phyloP scores from a whole-genome alignment of 805 yeast genomes.

The Saturnispora zaruensis region DNA sequence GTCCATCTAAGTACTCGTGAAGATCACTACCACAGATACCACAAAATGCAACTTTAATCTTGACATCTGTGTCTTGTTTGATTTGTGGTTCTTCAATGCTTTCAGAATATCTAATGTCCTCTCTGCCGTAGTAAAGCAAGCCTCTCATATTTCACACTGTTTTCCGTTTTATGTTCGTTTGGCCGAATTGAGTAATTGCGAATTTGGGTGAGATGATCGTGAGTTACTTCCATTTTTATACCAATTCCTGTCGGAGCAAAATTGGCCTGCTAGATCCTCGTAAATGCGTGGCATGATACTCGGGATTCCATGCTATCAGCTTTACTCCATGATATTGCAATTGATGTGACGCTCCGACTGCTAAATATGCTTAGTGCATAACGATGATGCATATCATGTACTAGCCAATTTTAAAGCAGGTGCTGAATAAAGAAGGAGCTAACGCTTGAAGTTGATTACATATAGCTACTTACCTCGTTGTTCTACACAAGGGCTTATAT shows the following conservation, averaged over 20 bases:
- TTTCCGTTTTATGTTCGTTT: not conserved
- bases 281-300: not conserved
- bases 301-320: not conserved
- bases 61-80: constrained; percentile 23
- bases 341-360: not conserved
- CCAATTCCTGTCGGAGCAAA: not conserved
- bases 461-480: no score
- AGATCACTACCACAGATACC: constrained; percentile 61
- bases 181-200: not conserved
- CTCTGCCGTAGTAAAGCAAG: constrained; percentile 38
- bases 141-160: constrained; percentile 35
- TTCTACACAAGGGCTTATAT: no score
- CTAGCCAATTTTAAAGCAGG: not conserved
- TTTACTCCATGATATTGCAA: not conserved
- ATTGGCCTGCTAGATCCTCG: not conserved
- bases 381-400: not conserved
- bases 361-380: not conserved
- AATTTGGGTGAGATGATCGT: not conserved
- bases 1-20: constrained; percentile 50
- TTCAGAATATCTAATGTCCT: constrained; percentile 35
- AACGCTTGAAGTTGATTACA: no score
- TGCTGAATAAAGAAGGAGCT: not conserved
- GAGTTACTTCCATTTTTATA: not conserved
- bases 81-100: constrained; percentile 22
- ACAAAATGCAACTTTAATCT: constrained; percentile 34